These are phyloP conservation scores for Pistacia atlantica DNA, from an alignment of 345 rosid species.

Conservation along the genomic window DNA sequence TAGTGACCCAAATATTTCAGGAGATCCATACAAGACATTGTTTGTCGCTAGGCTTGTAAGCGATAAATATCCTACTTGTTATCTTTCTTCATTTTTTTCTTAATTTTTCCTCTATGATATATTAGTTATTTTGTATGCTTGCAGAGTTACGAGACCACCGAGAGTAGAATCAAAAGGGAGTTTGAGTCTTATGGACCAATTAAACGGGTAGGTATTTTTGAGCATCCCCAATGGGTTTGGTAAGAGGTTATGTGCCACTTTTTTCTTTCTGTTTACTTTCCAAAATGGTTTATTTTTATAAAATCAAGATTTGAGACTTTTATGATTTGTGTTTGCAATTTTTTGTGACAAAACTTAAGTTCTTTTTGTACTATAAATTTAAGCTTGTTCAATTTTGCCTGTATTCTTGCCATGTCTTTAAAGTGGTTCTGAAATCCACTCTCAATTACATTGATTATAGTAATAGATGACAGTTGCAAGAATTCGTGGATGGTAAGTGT, in stretches of 20 bases:
- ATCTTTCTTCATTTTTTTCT: conserved; percentile 15
- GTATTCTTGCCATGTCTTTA: conserved; percentile 15
- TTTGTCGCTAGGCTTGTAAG: conserved; percentile 96
- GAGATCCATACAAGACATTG: conserved; percentile 98
- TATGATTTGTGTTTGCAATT: background rate
- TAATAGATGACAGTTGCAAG: conserved; percentile 11
- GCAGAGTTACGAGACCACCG: conserved; percentile 97
- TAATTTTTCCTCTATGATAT: conserved; percentile 13
- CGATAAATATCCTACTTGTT: conserved; percentile 5
- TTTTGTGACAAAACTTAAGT: background rate
- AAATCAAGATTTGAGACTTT: conserved; percentile 14
- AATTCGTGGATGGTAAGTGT: conserved; percentile 23
- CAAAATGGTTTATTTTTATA: conserved; percentile 17
- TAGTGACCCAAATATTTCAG: conserved; percentile 74
- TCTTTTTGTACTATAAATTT: conserved; percentile 5
- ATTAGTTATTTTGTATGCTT: conserved; percentile 25
- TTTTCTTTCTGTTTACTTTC: conserved; percentile 24
- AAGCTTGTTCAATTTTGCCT: conserved; percentile 5
- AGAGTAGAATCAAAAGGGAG: conserved; percentile 99
- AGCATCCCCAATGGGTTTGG: conserved; percentile 68
- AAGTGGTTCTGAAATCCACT: conserved; percentile 7
- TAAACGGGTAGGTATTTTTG: conserved; percentile 95
- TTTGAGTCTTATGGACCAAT: conserved; percentile 99
- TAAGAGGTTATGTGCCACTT: conserved; percentile 62
- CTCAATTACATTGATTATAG: conserved; percentile 1